Evolutionary conservation across 805 yeast genomes (phyloP).

Genomic region (Saturnispora gosingensis): DNA sequence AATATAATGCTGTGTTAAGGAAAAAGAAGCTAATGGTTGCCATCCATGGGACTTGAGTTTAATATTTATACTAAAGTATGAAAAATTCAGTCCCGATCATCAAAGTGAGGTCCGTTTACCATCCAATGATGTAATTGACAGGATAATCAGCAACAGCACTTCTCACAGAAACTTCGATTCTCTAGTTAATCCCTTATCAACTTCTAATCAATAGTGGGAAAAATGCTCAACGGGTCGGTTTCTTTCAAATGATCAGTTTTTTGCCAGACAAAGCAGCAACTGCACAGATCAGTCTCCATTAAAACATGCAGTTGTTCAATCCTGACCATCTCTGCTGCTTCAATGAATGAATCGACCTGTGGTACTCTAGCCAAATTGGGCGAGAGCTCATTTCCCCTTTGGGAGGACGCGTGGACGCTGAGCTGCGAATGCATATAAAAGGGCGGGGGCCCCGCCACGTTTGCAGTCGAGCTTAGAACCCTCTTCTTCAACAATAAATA

Average conservation of each 20-base stretch:
- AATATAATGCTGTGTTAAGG: not conserved
- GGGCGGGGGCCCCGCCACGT: constrained; percentile 2
- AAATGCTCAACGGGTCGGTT: not conserved
- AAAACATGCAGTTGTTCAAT: not conserved
- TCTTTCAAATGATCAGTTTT: too few species aligned
- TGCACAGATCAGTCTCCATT: not conserved
- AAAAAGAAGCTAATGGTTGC: not conserved
- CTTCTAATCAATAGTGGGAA: not conserved
- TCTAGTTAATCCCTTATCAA: not conserved
- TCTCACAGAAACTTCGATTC: too few species aligned
- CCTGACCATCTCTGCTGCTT: not conserved
- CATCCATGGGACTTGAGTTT: not conserved
- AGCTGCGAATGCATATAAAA: not conserved
- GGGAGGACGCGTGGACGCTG: not conserved
- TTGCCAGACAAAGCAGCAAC: not conserved
- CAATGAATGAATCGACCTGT: not conserved
- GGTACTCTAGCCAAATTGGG: not conserved
- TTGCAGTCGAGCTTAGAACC: not conserved
- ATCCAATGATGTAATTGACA: not conserved
- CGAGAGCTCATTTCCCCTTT: not conserved
- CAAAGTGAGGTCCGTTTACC: not conserved
- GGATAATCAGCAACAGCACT: not conserved
- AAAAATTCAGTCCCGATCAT: not conserved
- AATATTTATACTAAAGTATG: too few species aligned
- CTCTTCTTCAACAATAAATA: not conserved